Conservation (phyloP, 1,139 yeast species). For the Fermentozyma sake region DNA sequence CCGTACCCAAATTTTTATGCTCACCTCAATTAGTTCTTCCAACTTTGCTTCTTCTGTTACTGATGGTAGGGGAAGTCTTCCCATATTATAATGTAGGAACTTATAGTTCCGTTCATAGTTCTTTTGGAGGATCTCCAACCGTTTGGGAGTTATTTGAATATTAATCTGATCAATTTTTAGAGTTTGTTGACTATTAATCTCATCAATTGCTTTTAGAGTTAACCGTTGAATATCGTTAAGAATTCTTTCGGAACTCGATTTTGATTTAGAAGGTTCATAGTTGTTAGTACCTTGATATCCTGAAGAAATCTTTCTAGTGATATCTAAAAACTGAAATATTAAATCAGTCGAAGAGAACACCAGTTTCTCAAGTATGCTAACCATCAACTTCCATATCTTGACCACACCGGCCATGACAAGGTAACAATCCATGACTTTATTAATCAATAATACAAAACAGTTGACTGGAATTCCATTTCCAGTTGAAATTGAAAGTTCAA, state of each 20-base stretch:
- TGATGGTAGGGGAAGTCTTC: slow-evolving; percentile 30
- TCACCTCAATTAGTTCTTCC: slow-evolving; percentile 22
- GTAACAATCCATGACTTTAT: slow-evolving; percentile 4
- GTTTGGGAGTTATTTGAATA: too few species aligned
- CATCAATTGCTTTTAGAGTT: slow-evolving; percentile 1
- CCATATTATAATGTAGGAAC: slow-evolving; percentile 21
- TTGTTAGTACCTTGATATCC: too few species aligned
- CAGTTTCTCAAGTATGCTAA: slow-evolving; percentile 1
- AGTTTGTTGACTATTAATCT: too few species aligned
- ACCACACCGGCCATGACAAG: slow-evolving; percentile 5
- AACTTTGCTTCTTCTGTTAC: slow-evolving; percentile 19
- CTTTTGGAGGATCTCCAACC: slow-evolving; percentile 1
- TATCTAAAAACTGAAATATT: slow-evolving; percentile 6
- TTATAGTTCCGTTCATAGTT: slow-evolving; percentile 1
- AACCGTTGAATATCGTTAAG: slow-evolving; percentile 4
- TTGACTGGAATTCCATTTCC: slow-evolving; percentile 17
- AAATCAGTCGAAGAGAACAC: too few species aligned
- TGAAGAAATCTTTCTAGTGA: slow-evolving; percentile 5
- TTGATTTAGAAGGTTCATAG: slow-evolving; percentile 2
- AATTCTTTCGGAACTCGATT: too few species aligned
- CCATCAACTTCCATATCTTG: slow-evolving; percentile 5
- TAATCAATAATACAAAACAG: slow-evolving; percentile 13
- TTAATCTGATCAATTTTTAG: too few species aligned
- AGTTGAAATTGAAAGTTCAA: slow-evolving; percentile 16
- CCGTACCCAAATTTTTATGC: slow-evolving; percentile 28